Percentiles rank a stretch among this genome's conserved stretches.
These are phyloP conservation scores for Picea glauca DNA, from an alignment of 75 land plant species.

Conservation along the genomic window DNA sequence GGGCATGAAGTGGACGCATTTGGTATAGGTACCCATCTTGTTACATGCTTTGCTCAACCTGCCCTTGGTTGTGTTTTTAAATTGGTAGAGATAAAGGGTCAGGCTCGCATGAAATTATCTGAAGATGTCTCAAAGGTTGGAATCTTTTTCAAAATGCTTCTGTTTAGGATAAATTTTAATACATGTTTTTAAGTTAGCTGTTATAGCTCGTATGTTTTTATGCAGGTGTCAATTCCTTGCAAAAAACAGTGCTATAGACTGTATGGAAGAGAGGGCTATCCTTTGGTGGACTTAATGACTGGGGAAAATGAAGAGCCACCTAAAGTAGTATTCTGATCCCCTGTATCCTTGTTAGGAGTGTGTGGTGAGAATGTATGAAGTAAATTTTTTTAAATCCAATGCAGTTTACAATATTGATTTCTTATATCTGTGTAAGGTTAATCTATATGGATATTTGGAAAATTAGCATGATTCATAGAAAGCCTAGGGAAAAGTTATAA, in stretches of 20 bases:
- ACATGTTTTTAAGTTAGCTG: background rate
- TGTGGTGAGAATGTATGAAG: background rate
- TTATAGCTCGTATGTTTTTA: slow-evolving; percentile 5
- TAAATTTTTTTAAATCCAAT: background rate
- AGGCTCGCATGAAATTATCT: slow-evolving; percentile 95
- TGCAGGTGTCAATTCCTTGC: slow-evolving; percentile 96
- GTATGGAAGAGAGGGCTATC: slow-evolving; percentile 88
- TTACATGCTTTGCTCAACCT: slow-evolving; percentile 93
- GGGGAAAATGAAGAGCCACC: slow-evolving; percentile 88
- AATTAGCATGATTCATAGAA: background rate
- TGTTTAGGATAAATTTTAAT: background rate
- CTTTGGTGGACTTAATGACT: slow-evolving; percentile 88
- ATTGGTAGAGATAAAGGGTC: slow-evolving; percentile 89
- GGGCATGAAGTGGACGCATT: slow-evolving; percentile 97
- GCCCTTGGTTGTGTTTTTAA: slow-evolving; percentile 99
- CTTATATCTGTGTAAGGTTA: background rate
- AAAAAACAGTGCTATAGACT: slow-evolving; percentile 81
- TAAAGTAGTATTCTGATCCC: slow-evolving; percentile 39
- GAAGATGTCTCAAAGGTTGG: slow-evolving; percentile 92
- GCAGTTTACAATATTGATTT: background rate
- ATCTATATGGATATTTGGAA: background rate
- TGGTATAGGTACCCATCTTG: slow-evolving; percentile 96
- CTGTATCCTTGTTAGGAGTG: background rate
- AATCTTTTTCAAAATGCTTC: slow-evolving; percentile 4
- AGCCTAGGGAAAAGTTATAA: background rate